phyloP scores from a whole-genome alignment of 2,329 filamentous ascomycete species.

The Exophiala alcalophila region DNA sequence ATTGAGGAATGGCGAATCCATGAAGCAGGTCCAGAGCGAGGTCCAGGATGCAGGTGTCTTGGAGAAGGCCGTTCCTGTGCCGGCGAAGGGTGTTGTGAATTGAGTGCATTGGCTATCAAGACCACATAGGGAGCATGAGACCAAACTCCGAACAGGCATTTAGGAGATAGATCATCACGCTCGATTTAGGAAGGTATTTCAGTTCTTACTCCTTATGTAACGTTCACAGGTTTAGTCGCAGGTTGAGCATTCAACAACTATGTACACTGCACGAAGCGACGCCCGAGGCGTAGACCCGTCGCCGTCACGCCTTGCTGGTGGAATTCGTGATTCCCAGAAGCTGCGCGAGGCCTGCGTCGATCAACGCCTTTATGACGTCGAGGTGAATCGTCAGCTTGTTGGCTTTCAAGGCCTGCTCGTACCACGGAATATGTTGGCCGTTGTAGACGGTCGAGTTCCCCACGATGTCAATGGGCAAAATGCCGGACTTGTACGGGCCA shows the following conservation, averaged over 20 bases:
- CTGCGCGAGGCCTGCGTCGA: constrained; percentile 11
- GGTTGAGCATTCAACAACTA: too few relatives aligned
- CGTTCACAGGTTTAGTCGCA: too few relatives aligned
- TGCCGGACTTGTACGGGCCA: constrained; percentile 35
- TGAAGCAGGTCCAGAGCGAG: constrained; percentile 1
- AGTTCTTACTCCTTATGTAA: too few relatives aligned
- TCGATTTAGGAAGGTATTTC: too few relatives aligned
- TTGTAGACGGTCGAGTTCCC: constrained; percentile 50
- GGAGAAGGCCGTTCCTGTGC: constrained; percentile 5
- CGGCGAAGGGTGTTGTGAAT: background rate
- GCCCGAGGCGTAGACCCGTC: too few relatives aligned
- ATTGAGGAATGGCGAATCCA: too few relatives aligned
- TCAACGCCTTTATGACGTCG: constrained; percentile 14
- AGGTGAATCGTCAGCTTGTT: constrained; percentile 41
- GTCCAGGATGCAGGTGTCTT: background rate
- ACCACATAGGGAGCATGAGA: too few relatives aligned
- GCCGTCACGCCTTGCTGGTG: too few relatives aligned
- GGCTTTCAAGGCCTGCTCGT: constrained; percentile 48
- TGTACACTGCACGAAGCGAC: too few relatives aligned
- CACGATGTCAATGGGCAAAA: constrained; percentile 51
- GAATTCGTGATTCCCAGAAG: constrained; percentile 14
- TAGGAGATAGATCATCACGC: too few relatives aligned
- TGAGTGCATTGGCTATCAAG: too few relatives aligned
- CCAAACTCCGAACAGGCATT: too few relatives aligned
- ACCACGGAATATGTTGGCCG: constrained; percentile 53